These are phyloP conservation scores for Pezicula radicicola DNA, from an alignment of 2,329 filamentous ascomycete genomes.

Conservation along the genomic window DNA sequence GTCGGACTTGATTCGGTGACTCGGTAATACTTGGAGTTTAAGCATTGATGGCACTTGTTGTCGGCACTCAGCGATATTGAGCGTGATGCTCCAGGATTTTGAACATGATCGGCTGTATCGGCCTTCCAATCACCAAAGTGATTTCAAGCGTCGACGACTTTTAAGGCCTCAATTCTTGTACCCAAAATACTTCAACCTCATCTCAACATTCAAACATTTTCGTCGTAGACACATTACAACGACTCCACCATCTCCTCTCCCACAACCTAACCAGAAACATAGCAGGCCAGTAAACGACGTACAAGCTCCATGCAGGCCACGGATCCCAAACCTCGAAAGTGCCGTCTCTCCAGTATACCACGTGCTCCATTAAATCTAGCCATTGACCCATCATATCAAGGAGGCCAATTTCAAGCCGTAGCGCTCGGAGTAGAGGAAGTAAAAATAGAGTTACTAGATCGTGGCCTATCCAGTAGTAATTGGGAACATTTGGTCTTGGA, in stretches of 20 bases:
- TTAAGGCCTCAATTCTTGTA: no score
- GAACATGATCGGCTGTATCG: no score
- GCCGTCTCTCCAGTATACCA: constrained; percentile 51
- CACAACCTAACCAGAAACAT: constrained; percentile 44
- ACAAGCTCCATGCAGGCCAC: constrained; percentile 53
- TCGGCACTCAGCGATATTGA: no score
- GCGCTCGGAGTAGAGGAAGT: constrained; percentile 37
- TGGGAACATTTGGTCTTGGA: constrained; percentile 25
- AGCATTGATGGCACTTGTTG: no score
- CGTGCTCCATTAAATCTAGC: constrained; percentile 31
- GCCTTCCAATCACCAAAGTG: no score
- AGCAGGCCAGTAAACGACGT: constrained; percentile 53
- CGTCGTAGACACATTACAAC: constrained; percentile 65
- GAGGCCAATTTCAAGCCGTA: constrained; percentile 20
- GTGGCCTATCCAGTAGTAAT: constrained; percentile 65
- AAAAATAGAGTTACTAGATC: constrained; percentile 54
- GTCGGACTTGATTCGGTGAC: no score
- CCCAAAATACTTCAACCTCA: no score
- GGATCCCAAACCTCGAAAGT: constrained; percentile 53
- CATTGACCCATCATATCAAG: constrained; percentile 19
- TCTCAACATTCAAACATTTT: constrained; percentile 46
- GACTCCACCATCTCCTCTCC: constrained; percentile 53
- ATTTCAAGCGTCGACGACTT: no score
- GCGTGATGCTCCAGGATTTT: no score
- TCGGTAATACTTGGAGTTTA: no score